Evolutionary conservation across 306 rosid genomes (phyloP).

Genomic region (Sphenostylis stenocarpa): DNA sequence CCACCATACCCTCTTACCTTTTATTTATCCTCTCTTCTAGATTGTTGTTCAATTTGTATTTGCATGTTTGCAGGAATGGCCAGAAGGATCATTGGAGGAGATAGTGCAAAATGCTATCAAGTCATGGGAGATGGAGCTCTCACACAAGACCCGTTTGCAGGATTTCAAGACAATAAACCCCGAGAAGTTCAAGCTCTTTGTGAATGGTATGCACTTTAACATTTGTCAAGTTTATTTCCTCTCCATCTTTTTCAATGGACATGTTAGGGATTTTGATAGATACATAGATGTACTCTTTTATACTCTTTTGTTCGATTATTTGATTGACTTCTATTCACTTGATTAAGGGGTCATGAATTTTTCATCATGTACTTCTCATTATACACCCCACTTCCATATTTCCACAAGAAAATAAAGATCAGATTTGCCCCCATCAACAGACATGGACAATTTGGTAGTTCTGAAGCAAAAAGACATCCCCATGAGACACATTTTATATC

Average conservation of each 20-base stretch:
- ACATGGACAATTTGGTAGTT: neutral
- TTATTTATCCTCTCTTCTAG: neutral
- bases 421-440: neutral
- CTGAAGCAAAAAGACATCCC: neutral
- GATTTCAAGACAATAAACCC: constrained; percentile 42
- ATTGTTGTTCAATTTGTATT: neutral
- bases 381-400: neutral
- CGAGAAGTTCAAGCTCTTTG: constrained; percentile 40
- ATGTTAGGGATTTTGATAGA: neutral
- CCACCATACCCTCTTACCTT: neutral
- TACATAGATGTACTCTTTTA: neutral
- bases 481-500: neutral
- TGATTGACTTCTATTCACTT: neutral
- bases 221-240: neutral
- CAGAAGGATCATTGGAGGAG: constrained; percentile 66
- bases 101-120: constrained; percentile 58
- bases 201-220: constrained; percentile 28
- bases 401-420: constrained; percentile 1
- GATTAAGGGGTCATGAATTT: neutral
- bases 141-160: constrained; percentile 38
- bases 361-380: neutral
- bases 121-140: constrained; percentile 43
- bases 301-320: neutral
- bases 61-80: constrained; percentile 50
- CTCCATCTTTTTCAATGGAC: neutral